These are phyloP conservation scores for Hortaea werneckii DNA, from an alignment of 2,329 filamentous ascomycete species.

Conservation along the genomic window DNA sequence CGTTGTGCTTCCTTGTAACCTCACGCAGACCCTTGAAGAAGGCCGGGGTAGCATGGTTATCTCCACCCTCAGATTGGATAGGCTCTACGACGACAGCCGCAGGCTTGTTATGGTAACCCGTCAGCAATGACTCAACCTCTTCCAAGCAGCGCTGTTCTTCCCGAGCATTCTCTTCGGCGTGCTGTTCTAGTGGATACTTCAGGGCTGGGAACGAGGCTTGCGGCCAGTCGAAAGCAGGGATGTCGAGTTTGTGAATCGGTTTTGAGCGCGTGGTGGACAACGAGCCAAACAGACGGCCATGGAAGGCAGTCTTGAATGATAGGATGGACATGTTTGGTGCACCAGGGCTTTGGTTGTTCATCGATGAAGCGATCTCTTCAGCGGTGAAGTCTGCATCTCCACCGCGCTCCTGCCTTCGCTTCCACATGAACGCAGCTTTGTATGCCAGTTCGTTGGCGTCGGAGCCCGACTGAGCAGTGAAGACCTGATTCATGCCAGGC, in stretches of 20 bases:
- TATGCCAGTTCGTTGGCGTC: conserved; percentile 92
- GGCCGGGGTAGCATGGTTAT: conserved; percentile 80
- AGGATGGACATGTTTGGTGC: conserved; percentile 73
- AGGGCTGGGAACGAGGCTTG: conserved; percentile 76
- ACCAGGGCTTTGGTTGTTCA: conserved; percentile 74
- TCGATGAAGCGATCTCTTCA: conserved; percentile 62
- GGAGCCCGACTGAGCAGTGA: conserved; percentile 79
- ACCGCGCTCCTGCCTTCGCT: conserved; percentile 69
- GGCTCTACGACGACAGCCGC: conserved; percentile 80
- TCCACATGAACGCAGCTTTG: conserved; percentile 94
- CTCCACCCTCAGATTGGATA: conserved; percentile 85
- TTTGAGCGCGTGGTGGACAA: conserved; percentile 86
- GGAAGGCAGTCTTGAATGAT: conserved; percentile 81
- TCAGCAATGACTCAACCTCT: conserved; percentile 74
- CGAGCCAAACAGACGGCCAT: conserved; percentile 79
- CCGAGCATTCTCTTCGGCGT: conserved; percentile 68
- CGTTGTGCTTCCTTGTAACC: conserved; percentile 64
- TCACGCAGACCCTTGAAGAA: conserved; percentile 81
- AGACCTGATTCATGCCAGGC: conserved; percentile 75
- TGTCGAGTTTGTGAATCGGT: conserved; percentile 89
- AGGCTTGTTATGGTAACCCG: conserved; percentile 66
- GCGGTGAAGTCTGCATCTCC: conserved; percentile 70
- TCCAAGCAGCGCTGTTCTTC: conserved; percentile 73
- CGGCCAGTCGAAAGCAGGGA: conserved; percentile 91
- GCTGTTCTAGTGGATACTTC: conserved; percentile 76